Percentiles rank a stretch among this genome's conserved stretches.
Conservation (phyloP, 257 asterid genomes). For the Solanum tarijense region DNA sequence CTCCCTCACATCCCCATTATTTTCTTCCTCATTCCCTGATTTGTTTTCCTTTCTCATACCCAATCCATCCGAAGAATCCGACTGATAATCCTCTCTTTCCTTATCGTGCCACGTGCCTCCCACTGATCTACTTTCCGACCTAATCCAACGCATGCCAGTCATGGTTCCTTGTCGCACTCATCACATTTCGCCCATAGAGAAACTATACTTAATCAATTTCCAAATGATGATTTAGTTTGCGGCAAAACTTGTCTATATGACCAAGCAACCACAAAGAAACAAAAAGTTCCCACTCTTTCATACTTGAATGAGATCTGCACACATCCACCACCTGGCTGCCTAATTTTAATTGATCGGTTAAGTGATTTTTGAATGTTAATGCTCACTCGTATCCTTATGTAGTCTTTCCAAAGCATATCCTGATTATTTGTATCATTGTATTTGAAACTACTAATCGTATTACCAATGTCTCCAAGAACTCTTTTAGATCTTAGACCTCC, state of each 20-base stretch:
- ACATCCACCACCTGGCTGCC: background rate
- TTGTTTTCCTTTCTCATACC: background rate
- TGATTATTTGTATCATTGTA: no score
- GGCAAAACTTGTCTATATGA: background rate
- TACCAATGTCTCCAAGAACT: background rate
- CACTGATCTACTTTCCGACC: background rate
- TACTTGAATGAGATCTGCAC: background rate
- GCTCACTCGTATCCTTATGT: background rate
- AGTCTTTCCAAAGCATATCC: background rate
- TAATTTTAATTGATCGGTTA: no score
- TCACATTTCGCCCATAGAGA: background rate
- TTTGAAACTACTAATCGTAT: background rate
- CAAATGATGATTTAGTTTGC: background rate
- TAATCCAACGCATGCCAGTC: background rate
- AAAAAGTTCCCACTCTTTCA: background rate
- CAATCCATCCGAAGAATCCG: background rate
- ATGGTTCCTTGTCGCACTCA: background rate
- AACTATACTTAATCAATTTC: background rate
- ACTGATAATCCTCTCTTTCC: background rate
- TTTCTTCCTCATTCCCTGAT: background rate
- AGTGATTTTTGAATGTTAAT: background rate
- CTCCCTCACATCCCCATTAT: background rate
- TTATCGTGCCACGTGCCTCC: background rate
- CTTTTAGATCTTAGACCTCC: background rate
- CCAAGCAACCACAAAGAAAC: background rate